These are phyloP conservation scores for Centella asiatica DNA, from an alignment of 129 eudicot genomes.

Conservation along the genomic window DNA sequence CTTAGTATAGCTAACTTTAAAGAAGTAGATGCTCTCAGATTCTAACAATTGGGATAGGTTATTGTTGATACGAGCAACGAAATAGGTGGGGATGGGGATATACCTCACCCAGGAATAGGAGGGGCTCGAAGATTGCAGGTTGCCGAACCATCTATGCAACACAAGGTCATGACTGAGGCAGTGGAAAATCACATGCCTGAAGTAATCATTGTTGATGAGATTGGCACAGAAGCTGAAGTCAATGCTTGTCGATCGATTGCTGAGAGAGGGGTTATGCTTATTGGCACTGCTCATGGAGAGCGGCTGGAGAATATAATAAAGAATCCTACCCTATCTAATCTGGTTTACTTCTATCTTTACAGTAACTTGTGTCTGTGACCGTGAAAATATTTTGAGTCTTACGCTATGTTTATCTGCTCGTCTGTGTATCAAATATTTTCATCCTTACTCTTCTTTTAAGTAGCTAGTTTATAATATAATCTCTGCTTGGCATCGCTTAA, in stretches of 20 bases:
- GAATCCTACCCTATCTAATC: conserved; percentile 51
- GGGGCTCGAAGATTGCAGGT: conserved; percentile 75
- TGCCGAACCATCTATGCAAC: conserved; percentile 56
- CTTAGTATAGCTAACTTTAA: not conserved
- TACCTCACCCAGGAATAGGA: conserved; percentile 84
- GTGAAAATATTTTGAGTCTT: not conserved
- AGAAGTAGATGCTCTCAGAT: conserved; percentile 4
- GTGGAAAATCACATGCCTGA: conserved; percentile 94
- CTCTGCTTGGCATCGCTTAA: too few relatives aligned
- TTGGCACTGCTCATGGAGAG: conserved; percentile 81
- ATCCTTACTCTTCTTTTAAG: too few relatives aligned
- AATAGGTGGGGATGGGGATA: conserved; percentile 82
- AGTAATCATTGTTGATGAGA: conserved; percentile 74
- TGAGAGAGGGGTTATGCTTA: conserved; percentile 84
- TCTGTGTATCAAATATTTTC: too few relatives aligned
- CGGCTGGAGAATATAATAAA: conserved; percentile 46
- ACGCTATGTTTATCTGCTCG: not conserved
- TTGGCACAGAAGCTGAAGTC: conserved; percentile 67
- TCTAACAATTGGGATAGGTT: conserved; percentile 38
- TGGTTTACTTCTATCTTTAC: conserved; percentile 36
- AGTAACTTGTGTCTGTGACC: not conserved
- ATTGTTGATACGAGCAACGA: conserved; percentile 82
- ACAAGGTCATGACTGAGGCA: conserved; percentile 76
- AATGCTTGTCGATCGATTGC: conserved; percentile 72
- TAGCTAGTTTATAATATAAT: too few relatives aligned